A percentile compares a stretch with the other conserved stretches of the same genome.
Conservation (phyloP, 2,329 filamentous ascomycete genomes). For the Aspergillus hortae region DNA sequence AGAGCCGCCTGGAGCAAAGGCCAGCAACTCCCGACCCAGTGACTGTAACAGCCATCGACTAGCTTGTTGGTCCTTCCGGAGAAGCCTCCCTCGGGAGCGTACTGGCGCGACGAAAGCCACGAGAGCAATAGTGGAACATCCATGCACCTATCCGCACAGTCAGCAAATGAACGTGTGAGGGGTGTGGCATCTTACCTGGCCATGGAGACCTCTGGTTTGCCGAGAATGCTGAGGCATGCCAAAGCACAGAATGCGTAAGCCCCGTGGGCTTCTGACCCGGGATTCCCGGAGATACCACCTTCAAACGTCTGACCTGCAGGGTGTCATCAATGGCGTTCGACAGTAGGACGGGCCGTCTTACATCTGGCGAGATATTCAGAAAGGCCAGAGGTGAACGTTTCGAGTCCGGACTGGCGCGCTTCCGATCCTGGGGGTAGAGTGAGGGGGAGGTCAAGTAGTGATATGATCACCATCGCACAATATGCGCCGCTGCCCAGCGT, state of each 20-base stretch:
- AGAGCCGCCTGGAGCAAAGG: conserved; percentile 79
- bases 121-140: conserved; percentile 72
- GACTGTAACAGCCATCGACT: conserved; percentile 96
- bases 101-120: conserved; percentile 88
- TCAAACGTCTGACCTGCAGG: conserved; percentile 80
- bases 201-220: conserved; percentile 71
- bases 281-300: conserved; percentile 83
- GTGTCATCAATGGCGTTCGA: conserved; percentile 13
- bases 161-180: conserved; percentile 7
- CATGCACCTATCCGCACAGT: conserved; percentile 53
- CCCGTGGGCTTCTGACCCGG: conserved; percentile 87
- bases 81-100: conserved; percentile 87
- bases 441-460: conserved; percentile 77
- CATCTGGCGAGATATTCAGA: conserved; percentile 78
- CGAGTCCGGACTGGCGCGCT: conserved; percentile 59
- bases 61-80: conserved; percentile 95
- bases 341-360: conserved; percentile 43
- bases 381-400: conserved; percentile 67
- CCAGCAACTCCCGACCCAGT: conserved; percentile 97
- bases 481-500: conserved; percentile 69
- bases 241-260: conserved; percentile 95
- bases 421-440: conserved; percentile 71
- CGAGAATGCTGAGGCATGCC: conserved; percentile 81
- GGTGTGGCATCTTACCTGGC: conserved; percentile 55
- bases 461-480: conserved; percentile 81